Evolutionary conservation across 1,139 yeast species (phyloP).

Genomic region (Trichomonascaceae sp.): DNA sequence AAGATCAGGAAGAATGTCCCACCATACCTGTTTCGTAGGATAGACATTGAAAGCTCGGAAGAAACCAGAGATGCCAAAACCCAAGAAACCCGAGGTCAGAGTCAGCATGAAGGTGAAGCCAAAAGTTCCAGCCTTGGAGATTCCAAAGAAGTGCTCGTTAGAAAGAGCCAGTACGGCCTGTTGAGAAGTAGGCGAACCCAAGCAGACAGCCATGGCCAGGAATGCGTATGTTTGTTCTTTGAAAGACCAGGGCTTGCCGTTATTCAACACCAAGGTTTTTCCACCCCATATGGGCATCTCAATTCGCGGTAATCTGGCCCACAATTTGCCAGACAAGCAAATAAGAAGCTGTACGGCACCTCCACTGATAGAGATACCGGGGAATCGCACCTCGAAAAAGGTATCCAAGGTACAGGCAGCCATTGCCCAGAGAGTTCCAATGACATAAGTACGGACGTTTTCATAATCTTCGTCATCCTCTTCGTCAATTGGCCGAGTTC

Average conservation of each 20-base stretch:
- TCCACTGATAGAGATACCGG: constrained; percentile 43
- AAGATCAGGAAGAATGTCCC: constrained; percentile 45
- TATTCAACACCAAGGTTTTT: constrained; percentile 40
- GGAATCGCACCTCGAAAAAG: constrained; percentile 48
- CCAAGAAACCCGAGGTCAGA: constrained; percentile 50
- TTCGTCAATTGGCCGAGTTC: constrained; percentile 42
- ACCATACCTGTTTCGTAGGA: constrained; percentile 53
- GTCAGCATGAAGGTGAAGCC: constrained; percentile 46
- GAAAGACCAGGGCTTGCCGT: constrained; percentile 60
- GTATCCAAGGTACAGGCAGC: constrained; percentile 50
- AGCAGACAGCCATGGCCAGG: constrained; percentile 39
- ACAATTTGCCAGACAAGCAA: constrained; percentile 16
- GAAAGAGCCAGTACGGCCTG: constrained; percentile 15
- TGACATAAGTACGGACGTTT: constrained; percentile 43
- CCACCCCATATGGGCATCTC: constrained; percentile 40
- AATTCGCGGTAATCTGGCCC: constrained; percentile 38
- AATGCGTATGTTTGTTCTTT: constrained; percentile 66
- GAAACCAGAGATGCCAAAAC: constrained; percentile 54
- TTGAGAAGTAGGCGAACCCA: constrained; percentile 36
- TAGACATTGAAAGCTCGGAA: constrained; percentile 41
- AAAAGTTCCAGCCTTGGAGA: constrained; percentile 21
- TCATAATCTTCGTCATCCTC: constrained; percentile 37
- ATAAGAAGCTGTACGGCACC: constrained; percentile 39
- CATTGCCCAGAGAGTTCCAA: constrained; percentile 36
- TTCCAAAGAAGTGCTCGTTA: constrained; percentile 24